Evolutionary conservation across 2,329 filamentous ascomycete species (phyloP).

Genomic region (Rachicladosporium sp.): DNA sequence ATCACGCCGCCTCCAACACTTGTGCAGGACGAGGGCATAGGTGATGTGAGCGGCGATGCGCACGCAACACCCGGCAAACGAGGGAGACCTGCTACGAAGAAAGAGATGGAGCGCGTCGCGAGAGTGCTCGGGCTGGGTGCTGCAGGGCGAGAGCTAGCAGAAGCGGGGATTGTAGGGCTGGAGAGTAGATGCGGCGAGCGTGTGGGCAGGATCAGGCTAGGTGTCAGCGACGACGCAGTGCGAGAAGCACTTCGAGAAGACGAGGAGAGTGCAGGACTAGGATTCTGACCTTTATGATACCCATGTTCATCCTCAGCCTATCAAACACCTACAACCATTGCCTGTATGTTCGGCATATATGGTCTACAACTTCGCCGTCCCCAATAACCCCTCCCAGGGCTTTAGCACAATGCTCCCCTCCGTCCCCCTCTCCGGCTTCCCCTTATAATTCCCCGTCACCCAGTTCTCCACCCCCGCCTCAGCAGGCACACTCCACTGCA

Average conservation of each 20-base stretch:
- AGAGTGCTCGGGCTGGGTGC: constrained; percentile 50
- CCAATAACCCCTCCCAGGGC: constrained; percentile 25
- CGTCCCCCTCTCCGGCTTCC: constrained; percentile 14
- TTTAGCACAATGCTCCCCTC: constrained; percentile 18
- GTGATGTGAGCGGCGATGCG: constrained; percentile 15
- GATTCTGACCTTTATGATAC: constrained; percentile 32
- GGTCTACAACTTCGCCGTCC: constrained; percentile 1
- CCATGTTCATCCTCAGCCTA: too few relatives aligned
- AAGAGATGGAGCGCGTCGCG: constrained; percentile 25
- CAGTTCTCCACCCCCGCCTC: constrained; percentile 22
- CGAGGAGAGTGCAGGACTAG: constrained; percentile 69
- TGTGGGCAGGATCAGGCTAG: constrained; percentile 73
- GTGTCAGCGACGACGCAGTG: constrained; percentile 83
- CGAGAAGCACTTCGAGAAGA: constrained; percentile 80
- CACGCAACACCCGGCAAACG: constrained; percentile 19
- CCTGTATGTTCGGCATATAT: too few relatives aligned
- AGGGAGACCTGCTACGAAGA: constrained; percentile 19
- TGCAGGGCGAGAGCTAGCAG: constrained; percentile 71
- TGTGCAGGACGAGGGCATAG: constrained; percentile 15
- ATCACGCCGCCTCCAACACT: constrained; percentile 26
- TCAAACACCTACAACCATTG: too few relatives aligned
- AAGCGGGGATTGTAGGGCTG: constrained; percentile 75
- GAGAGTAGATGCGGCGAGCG: constrained; percentile 69
- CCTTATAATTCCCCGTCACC: constrained; percentile 23
- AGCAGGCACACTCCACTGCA: constrained; percentile 23